Conservation (phyloP, 768 basidiomycete species). For the Mycena belliarum region DNA sequence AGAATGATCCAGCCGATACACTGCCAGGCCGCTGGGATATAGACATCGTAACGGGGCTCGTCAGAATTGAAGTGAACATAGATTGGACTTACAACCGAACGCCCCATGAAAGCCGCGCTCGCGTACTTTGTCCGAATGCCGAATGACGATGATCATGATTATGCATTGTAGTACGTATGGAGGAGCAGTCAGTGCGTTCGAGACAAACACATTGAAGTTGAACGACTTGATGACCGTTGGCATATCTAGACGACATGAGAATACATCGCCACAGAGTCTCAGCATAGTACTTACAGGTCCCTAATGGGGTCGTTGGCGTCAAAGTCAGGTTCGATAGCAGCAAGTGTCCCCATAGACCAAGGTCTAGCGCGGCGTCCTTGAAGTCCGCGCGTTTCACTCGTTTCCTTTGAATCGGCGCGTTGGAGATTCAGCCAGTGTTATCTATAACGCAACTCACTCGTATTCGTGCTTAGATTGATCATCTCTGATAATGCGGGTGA, state of each 20-base stretch:
- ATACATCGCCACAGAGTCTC: background rate
- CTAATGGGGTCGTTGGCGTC: slow-evolving; percentile 38
- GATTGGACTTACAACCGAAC: slow-evolving; percentile 30
- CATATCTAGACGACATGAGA: slow-evolving; percentile 29
- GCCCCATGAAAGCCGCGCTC: slow-evolving; percentile 39
- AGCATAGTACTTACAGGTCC: slow-evolving; percentile 36
- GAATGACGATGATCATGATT: slow-evolving; percentile 32
- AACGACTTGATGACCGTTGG: slow-evolving; percentile 42
- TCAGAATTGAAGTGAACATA: background rate
- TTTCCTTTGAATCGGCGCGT: slow-evolving; percentile 24
- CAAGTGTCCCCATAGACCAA: slow-evolving; percentile 39
- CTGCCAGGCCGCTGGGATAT: slow-evolving; percentile 37
- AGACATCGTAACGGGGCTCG: too few relatives aligned
- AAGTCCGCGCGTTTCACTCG: slow-evolving; percentile 36
- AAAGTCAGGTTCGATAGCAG: slow-evolving; percentile 36
- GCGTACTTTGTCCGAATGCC: slow-evolving; percentile 34
- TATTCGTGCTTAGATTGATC: slow-evolving; percentile 40
- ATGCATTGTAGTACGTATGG: slow-evolving; percentile 39
- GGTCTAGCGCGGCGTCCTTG: slow-evolving; percentile 36
- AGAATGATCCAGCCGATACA: slow-evolving; percentile 39
- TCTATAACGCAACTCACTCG: slow-evolving; percentile 28
- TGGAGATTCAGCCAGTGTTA: background rate
- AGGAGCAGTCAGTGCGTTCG: slow-evolving; percentile 40
- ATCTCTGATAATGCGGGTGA: slow-evolving; percentile 38
- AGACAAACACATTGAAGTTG: slow-evolving; percentile 36